Base-by-base conservation (phyloP, 2,329 filamentous ascomycete species). In the Colletotrichum caudatum region DNA sequence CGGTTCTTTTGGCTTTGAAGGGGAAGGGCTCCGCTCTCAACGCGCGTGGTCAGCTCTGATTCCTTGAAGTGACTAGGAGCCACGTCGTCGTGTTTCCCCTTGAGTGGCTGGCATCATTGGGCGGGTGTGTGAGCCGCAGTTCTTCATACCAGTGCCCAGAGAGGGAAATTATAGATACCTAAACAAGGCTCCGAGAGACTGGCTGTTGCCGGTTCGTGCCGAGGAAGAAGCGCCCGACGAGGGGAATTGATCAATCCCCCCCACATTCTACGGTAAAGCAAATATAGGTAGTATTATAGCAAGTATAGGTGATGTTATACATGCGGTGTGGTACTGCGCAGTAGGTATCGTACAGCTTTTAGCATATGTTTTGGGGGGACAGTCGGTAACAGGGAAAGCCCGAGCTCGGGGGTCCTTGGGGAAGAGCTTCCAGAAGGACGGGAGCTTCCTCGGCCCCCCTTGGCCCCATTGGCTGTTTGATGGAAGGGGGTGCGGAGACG, bases 371-470 rank as follows among this genome's bases (percentile, higher is more conserved):
- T n/a, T n/a, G n/a, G n/a, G n/a, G n/a, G 39, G 1, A 23, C 26
- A 60, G 39, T 16, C 12, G n/a, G 62, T n/a, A 44, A 14, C 29
- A 67, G 44, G 51, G 41, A 41, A 46, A 58, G 51, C 63, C 64
- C 48, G 65, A 58, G 64, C 58, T 71, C 33, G 53, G 37, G 60
- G 60, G 46, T 37, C 44, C 44, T 56, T 37, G 33, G 50, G 29
- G 29, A 23, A 48, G 51, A 67, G 57, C 57, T 71, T 62, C 68
- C 57, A 62, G 57, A 68, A 61, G 39, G 46, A 26, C 59, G 59
- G 59, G 44, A 62, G 68, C 57, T 68, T 69, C 66, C 53, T 16
- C 54, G 3, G 23, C 14, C 50, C 50, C 41, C 50, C 26, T 20
- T n/a, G 12, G 11, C 11, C 39, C 39, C 39, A 18, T 41, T 18